phyloP scores from a whole-genome alignment of 768 basidiomycete species.

The Termitomyces sp. region DNA sequence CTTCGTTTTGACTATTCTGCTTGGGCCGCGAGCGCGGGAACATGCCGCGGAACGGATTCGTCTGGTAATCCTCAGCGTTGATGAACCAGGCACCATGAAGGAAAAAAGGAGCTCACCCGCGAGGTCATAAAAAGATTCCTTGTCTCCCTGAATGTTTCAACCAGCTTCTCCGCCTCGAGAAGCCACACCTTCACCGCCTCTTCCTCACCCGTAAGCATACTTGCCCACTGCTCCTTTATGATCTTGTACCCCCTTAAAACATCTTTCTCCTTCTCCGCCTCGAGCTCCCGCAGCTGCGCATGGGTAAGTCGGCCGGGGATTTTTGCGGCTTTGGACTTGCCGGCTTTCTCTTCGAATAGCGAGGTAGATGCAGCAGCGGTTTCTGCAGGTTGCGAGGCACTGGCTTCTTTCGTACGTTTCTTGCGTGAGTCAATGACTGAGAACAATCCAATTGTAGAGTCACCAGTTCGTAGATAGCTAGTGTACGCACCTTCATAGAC shows the following conservation, averaged over 20 bases:
- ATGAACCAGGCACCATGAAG: background rate
- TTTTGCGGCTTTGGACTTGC: conserved; percentile 18
- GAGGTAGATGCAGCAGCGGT: conserved; percentile 31
- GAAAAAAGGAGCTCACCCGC: conserved; percentile 40
- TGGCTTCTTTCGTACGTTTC: conserved; percentile 29
- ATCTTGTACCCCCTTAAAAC: conserved; percentile 52
- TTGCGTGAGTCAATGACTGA: conserved; percentile 59
- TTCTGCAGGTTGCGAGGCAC: conserved; percentile 15
- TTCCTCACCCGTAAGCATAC: conserved; percentile 36
- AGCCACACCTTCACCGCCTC: conserved; percentile 72
- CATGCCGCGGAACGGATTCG: conserved; percentile 64
- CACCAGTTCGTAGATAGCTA: background rate
- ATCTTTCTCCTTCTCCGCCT: conserved; percentile 61
- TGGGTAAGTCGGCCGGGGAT: conserved; percentile 44
- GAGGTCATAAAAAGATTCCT: conserved; percentile 76
- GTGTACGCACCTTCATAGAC: conserved; percentile 70
- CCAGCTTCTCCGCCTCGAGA: conserved; percentile 75
- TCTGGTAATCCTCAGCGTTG: conserved; percentile 20
- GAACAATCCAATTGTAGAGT: background rate
- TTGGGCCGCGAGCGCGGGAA: conserved; percentile 43
- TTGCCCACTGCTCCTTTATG: conserved; percentile 58
- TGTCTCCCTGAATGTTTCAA: conserved; percentile 88
- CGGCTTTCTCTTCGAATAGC: conserved; percentile 54
- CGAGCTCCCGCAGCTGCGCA: conserved; percentile 57
- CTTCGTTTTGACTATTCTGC: conserved; percentile 38